A percentile compares a stretch with the other conserved stretches of the same genome.
Evolutionary conservation across 1,284 basidiomycete species (phyloP).

Genomic region (Cryptococcus jaspeensis): DNA sequence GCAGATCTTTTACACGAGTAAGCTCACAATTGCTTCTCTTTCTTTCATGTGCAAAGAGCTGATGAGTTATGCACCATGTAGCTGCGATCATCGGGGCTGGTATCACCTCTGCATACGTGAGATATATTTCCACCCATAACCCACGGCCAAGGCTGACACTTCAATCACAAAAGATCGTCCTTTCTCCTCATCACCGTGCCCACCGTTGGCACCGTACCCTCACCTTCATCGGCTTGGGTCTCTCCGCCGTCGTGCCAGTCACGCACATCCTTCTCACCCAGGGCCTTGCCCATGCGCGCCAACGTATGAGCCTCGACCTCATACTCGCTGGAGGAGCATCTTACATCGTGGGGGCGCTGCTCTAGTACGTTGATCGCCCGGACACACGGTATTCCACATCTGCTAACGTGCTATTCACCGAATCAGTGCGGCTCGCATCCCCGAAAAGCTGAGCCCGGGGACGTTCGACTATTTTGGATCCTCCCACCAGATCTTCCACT

Average conservation of each 20-base stretch:
- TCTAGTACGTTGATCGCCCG: constrained; percentile 65
- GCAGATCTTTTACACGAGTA: constrained; percentile 55
- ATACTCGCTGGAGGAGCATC: constrained; percentile 65
- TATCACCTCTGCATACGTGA: constrained; percentile 32
- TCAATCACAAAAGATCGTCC: constrained; percentile 62
- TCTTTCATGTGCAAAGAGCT: no score
- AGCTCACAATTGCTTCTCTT: constrained; percentile 35
- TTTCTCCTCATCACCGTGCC: constrained; percentile 71
- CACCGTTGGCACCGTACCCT: constrained; percentile 74
- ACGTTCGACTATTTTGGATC: constrained; percentile 76
- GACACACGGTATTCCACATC: background rate
- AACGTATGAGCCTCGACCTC: constrained; percentile 69
- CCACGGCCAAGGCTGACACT: constrained; percentile 30
- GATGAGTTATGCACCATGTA: constrained; percentile 6
- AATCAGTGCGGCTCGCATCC: constrained; percentile 72
- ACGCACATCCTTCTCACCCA: constrained; percentile 64
- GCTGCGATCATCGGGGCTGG: constrained; percentile 31
- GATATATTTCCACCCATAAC: constrained; percentile 1
- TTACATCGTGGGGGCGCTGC: constrained; percentile 69
- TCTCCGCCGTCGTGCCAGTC: constrained; percentile 70
- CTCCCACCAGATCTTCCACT: constrained; percentile 81
- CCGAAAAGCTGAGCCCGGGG: constrained; percentile 74
- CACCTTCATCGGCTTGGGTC: constrained; percentile 76
- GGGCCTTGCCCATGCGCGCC: constrained; percentile 59
- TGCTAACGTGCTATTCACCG: constrained; percentile 6